Evolutionary conservation across 177 flowering plant genomes (phyloP).

Genomic region (Telopea speciosissima): DNA sequence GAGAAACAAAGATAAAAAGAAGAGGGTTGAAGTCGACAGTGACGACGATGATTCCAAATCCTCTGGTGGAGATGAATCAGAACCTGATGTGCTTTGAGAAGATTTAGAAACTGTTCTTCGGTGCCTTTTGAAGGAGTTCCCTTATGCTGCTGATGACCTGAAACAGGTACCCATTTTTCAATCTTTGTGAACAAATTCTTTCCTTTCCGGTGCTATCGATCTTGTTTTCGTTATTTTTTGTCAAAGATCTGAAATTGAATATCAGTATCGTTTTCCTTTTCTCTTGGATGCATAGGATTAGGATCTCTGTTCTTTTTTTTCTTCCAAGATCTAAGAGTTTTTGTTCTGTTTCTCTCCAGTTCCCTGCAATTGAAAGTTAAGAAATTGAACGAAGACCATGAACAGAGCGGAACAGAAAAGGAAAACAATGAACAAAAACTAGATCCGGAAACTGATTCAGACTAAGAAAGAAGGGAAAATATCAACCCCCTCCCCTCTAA

Average conservation of each 20-base stretch:
- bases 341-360: constrained; percentile 28
- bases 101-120: no score
- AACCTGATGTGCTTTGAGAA: no score
- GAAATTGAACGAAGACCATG: constrained; percentile 50
- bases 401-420: constrained; percentile 22
- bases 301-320: not conserved
- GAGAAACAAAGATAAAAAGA: not conserved
- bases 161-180: no score
- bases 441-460: constrained; percentile 42
- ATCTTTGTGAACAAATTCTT: not conserved
- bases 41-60: no score
- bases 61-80: no score
- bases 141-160: no score
- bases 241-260: constrained; percentile 22
- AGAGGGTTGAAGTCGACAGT: no score
- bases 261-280: not conserved
- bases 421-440: constrained; percentile 19
- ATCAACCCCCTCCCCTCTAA: no score
- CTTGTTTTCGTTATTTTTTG: not conserved
- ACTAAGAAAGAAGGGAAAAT: constrained; percentile 6
- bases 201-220: not conserved
- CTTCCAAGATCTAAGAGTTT: not conserved
- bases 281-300: not conserved
- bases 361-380: constrained; percentile 59
- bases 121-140: no score